Evolutionary conservation across 768 basidiomycete genomes (phyloP).

Genomic region (Panellus pusillus): DNA sequence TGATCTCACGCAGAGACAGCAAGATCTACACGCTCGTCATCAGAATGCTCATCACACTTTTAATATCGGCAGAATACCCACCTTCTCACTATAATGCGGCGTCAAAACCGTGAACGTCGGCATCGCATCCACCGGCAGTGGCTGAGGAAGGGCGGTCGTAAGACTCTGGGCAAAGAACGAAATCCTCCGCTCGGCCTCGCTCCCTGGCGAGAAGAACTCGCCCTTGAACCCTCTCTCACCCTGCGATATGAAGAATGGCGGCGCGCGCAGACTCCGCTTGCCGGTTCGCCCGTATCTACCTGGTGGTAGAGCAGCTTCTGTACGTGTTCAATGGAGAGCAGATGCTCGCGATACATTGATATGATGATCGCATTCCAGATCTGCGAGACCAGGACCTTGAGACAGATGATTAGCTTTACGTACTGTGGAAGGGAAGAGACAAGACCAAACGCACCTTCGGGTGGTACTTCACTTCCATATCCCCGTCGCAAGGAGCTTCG

Average conservation of each 20-base stretch:
- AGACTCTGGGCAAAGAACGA: conserved; percentile 99
- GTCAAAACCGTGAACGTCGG: conserved; percentile 98
- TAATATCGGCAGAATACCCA: conserved; percentile 26
- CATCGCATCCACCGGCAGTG: conserved; percentile 98
- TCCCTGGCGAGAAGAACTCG: conserved; percentile 93
- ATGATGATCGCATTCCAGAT: conserved; percentile 99
- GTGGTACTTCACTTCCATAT: conserved; percentile 99
- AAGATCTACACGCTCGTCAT: conserved; percentile 59
- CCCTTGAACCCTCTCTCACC: conserved; percentile 75
- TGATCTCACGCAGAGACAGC: conserved; percentile 95
- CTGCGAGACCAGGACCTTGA: conserved; percentile 96
- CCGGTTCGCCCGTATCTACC: conserved; percentile 80
- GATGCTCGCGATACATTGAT: conserved; percentile 98
- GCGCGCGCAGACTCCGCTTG: conserved; percentile 88
- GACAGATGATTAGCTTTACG: conserved; percentile 3
- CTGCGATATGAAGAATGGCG: conserved; percentile 98
- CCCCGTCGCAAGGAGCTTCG: conserved; percentile 90
- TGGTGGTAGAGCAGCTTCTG: conserved; percentile 98
- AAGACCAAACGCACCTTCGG: conserved; percentile 72
- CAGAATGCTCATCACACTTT: too few species aligned
- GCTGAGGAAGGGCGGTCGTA: conserved; percentile 91
- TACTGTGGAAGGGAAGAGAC: neutral
- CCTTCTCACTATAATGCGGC: conserved; percentile 98
- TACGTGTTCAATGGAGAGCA: conserved; percentile 98
- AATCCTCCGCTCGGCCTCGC: conserved; percentile 95